Evolutionary conservation across 2,329 filamentous ascomycete species (phyloP).

Genomic region (Stenocarpella maydis): DNA sequence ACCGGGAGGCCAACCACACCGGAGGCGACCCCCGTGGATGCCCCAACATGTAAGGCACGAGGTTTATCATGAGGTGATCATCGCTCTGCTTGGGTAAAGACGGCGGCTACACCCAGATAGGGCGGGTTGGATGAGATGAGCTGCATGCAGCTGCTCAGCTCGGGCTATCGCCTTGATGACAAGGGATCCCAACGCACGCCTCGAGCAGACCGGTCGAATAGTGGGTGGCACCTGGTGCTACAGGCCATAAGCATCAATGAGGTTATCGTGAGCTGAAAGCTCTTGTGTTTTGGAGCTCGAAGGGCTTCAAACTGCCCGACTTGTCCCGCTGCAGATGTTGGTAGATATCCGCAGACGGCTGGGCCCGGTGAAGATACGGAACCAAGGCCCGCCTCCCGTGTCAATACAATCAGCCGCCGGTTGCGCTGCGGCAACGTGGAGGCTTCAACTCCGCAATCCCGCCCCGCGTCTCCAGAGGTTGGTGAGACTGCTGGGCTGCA

Average conservation of each 20-base stretch:
- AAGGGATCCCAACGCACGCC: not conserved
- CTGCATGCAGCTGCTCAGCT: slow-evolving; percentile 26
- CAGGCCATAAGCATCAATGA: slow-evolving; percentile 18
- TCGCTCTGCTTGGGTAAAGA: slow-evolving; percentile 28
- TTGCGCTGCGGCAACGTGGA: slow-evolving; percentile 19
- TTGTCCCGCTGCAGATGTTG: slow-evolving; percentile 7
- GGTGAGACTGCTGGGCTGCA: not conserved
- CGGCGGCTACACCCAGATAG: not conserved
- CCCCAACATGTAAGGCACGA: slow-evolving; percentile 10
- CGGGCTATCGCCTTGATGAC: slow-evolving; percentile 4
- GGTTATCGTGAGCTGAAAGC: slow-evolving; percentile 18
- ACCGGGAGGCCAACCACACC: slow-evolving; percentile 1
- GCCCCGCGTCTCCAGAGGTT: slow-evolving; percentile 14
- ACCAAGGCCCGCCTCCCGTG: slow-evolving; percentile 28
- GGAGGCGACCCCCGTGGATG: slow-evolving; percentile 4
- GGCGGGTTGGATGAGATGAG: slow-evolving; percentile 30
- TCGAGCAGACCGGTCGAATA: not conserved
- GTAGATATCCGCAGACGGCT: slow-evolving; percentile 11
- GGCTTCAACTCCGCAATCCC: slow-evolving; percentile 19
- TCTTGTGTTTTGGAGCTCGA: not conserved
- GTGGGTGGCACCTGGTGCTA: not conserved
- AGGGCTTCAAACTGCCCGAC: not conserved
- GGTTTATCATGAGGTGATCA: slow-evolving; percentile 29
- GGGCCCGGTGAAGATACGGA: slow-evolving; percentile 29
- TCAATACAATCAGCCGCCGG: slow-evolving; percentile 21